Evolutionary conservation across 148 eudicot species (phyloP).

Genomic region (Diospyros kaki): DNA sequence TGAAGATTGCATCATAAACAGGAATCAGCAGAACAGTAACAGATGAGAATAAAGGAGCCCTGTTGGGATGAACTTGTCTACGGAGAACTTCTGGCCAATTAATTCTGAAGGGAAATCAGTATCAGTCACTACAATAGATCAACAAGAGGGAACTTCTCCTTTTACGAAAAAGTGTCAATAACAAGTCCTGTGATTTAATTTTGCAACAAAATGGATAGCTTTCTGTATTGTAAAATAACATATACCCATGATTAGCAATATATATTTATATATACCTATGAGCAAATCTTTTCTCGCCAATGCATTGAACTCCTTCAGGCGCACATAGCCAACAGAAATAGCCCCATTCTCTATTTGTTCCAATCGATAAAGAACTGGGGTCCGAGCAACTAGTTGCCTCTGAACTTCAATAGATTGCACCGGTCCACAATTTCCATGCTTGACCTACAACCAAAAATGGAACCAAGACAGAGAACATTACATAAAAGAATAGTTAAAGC

Average conservation of each 20-base stretch:
- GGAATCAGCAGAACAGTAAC: not conserved
- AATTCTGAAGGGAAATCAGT: not conserved
- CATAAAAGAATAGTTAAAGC: not conserved
- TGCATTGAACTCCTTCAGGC: constrained; percentile 94
- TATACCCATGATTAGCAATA: no score
- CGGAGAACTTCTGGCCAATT: not conserved
- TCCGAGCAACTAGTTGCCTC: constrained; percentile 75
- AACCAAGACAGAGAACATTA: not conserved
- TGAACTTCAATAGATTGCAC: constrained; percentile 64
- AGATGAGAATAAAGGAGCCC: not conserved
- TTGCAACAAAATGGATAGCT: not conserved
- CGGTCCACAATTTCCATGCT: constrained; percentile 91
- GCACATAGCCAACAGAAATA: constrained; percentile 77
- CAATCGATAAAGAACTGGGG: constrained; percentile 79
- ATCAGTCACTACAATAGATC: not conserved
- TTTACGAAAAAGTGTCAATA: not conserved
- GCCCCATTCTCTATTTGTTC: constrained; percentile 64
- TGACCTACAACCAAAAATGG: constrained; percentile 49
- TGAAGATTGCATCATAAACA: not conserved
- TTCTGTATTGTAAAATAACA: not conserved
- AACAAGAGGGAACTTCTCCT: not conserved
- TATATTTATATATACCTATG: constrained; percentile 43
- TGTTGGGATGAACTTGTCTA: not conserved
- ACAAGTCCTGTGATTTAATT: not conserved
- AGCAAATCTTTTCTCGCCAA: constrained; percentile 88